phyloP scores from a whole-genome alignment of 257 asterid species.

The Coffea eugenioides region DNA sequence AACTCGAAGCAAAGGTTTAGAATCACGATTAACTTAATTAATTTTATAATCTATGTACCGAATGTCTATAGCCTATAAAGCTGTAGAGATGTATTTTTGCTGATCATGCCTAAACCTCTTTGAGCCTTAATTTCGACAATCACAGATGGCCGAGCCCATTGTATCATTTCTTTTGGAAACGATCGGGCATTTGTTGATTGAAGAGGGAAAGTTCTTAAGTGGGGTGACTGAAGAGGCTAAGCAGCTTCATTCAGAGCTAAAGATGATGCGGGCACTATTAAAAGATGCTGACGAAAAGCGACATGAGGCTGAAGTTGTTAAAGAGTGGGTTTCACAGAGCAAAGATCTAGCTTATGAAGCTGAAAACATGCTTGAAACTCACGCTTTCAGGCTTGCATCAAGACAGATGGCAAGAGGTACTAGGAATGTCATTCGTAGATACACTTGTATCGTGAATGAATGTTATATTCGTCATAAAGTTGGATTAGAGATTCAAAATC shows the following conservation, averaged over 20 bases:
- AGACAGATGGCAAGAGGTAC: not conserved
- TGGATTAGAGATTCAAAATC: not conserved
- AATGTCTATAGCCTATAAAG: too few relatives aligned
- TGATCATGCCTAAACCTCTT: too few relatives aligned
- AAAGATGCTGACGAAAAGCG: not conserved
- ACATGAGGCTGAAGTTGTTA: not conserved
- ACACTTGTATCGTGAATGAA: not conserved
- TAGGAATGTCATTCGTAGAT: not conserved
- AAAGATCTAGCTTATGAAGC: slow-evolving; percentile 12
- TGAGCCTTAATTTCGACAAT: too few relatives aligned
- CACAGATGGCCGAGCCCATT: too few relatives aligned
- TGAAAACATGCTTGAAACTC: not conserved
- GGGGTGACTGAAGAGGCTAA: not conserved
- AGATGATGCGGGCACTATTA: not conserved
- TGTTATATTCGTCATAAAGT: not conserved
- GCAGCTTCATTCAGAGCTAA: not conserved
- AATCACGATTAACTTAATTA: too few relatives aligned
- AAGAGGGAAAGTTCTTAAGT: not conserved
- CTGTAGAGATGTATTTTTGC: too few relatives aligned
- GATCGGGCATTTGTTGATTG: too few relatives aligned
- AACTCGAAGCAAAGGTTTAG: too few relatives aligned
- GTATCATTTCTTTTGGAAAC: too few relatives aligned
- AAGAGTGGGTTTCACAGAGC: not conserved
- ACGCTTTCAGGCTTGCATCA: slow-evolving; percentile 1
- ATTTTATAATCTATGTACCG: too few relatives aligned